Evolutionary conservation across 2,329 filamentous ascomycete species (phyloP), one percentile per base, ranked within the genome.

Genomic region (Neopestalotiopsis clavispora): DNA sequence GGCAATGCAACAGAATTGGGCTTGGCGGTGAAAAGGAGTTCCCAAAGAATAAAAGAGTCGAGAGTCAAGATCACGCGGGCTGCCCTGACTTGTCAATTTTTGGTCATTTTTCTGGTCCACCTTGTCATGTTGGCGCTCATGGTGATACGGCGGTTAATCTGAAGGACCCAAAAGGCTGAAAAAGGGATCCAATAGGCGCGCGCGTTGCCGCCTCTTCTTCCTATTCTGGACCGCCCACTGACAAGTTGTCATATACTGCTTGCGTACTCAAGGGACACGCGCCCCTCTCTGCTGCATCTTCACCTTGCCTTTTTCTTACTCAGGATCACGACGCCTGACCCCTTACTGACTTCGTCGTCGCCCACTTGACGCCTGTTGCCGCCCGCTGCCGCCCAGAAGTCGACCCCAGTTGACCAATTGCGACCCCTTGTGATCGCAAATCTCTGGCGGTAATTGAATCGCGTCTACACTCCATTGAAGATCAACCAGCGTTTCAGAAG

Each of bases 401-500:
- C 34, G 10, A 9, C 34, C 34, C 6, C 6, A 10, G 6, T 38
- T 10, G 10, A 38, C 34, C 34, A 38, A 38, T 38, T 38, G 10
- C 6, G 45, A 17, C 45, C 45, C 45, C 45, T 52, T 52, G 45
- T 20, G n/a, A n/a, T 52, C 45, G n/a, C 9, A 52, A 17, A 52
- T 52, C 45, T 52, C 45, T n/a, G 45, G n/a, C n/a, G 34, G 34
- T 52, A 28, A 28, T 52, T 52, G 45, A 52, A 20, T 52, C 45
- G 45, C 17, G 45, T n/a, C 45, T 9, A 52, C 45, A 52, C 45
- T 52, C 45, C 45, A 52, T 52, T 52, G 45, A 52, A n/a, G 45
- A 52, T 17, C 45, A 59, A 34, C 57, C 20, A 59, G 30, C 13
- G 57, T 59, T 59, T 59, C 57, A 59, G 57, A 59, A 59, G 34